Evolutionary conservation across 305 asterid genomes (phyloP).

Genomic region (Withania somnifera): DNA sequence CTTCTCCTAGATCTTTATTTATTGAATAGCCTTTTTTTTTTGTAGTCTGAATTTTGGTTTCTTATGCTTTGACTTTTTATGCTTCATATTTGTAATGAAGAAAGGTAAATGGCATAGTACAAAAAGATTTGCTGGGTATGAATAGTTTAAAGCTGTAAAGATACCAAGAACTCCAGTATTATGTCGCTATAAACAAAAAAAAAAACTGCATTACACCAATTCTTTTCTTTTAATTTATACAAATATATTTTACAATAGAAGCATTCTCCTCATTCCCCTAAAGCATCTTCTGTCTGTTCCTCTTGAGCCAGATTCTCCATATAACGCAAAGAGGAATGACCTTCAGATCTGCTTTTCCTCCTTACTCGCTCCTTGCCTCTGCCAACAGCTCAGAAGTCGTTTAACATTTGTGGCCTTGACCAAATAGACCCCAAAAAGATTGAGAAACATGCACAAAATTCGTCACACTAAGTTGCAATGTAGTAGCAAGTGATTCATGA

Average conservation of each 20-base stretch:
- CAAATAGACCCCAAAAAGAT: not conserved
- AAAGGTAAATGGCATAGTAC: not conserved
- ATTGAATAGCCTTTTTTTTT: not conserved
- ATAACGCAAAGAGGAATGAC: not conserved
- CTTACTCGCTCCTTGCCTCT: not conserved
- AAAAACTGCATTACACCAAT: not conserved
- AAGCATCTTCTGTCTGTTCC: not conserved
- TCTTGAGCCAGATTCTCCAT: not conserved
- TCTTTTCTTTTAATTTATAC: not conserved
- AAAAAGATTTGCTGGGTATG: not conserved
- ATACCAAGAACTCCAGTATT: not conserved
- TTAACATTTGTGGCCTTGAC: not conserved
- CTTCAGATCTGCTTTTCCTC: not conserved
- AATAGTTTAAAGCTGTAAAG: not conserved
- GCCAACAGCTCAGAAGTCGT: not conserved
- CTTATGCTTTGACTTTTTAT: not conserved
- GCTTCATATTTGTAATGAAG: not conserved
- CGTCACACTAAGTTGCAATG: not conserved
- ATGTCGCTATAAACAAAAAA: not conserved
- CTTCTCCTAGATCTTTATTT: constrained; percentile 7
- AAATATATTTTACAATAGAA: not conserved
- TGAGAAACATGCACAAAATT: not conserved
- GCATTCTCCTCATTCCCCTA: not conserved
- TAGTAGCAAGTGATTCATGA: not conserved
- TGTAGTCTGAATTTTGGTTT: not conserved